Evolutionary conservation across 1,284 basidiomycete genomes (phyloP).

Genomic region (Trichosporon sp.): DNA sequence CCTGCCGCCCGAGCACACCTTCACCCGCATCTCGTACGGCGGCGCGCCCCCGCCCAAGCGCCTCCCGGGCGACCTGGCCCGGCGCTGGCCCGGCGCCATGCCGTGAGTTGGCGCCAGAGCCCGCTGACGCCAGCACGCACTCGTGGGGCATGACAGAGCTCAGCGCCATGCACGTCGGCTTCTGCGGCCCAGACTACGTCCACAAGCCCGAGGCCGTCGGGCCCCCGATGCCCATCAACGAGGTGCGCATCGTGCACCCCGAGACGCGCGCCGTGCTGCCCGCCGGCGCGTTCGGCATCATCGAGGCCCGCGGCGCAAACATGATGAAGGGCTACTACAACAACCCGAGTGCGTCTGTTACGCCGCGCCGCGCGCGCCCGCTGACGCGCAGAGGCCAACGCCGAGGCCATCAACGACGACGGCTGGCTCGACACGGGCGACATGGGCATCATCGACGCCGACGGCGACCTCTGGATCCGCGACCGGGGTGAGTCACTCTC

Average conservation of each 20-base stretch:
- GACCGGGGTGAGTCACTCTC: conserved; percentile 3
- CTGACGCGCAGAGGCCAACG: too few relatives aligned
- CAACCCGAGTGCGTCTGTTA: too few relatives aligned
- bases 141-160: conserved; percentile 21
- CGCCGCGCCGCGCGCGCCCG: too few relatives aligned
- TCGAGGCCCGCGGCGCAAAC: conserved; percentile 40
- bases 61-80: conserved; percentile 29
- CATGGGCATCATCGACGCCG: conserved; percentile 32
- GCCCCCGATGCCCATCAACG: conserved; percentile 37
- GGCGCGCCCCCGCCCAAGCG: conserved; percentile 41
- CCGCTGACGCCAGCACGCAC: conserved; percentile 4
- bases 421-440: conserved; percentile 48
- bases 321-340: conserved; percentile 43
- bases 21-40: conserved; percentile 43
- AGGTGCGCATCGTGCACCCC: conserved; percentile 35
- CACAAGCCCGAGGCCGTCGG: conserved; percentile 24
- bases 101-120: neutral
- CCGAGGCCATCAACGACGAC: conserved; percentile 19
- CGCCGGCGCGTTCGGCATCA: conserved; percentile 27
- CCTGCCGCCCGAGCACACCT: conserved; percentile 16
- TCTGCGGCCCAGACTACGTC: conserved; percentile 31
- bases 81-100: conserved; percentile 31
- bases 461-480: conserved; percentile 35
- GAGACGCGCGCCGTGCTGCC: conserved; percentile 25
- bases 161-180: conserved; percentile 9